Conservation (phyloP, 768 basidiomycete species). For the Amanita subjunquillea region DNA sequence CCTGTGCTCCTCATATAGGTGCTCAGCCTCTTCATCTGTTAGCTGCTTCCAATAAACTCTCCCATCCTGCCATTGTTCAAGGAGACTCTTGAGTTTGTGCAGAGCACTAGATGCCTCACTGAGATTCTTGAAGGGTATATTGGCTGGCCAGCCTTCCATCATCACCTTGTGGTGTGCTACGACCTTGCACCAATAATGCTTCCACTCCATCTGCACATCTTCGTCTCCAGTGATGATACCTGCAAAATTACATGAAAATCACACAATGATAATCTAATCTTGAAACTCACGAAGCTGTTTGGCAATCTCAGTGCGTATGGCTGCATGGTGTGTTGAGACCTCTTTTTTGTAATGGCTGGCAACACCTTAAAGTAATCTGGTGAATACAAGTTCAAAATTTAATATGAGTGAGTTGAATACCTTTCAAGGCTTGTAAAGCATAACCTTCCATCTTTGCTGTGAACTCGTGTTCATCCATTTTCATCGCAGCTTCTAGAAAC, state of each 20-base stretch:
- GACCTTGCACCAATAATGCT: conserved; percentile 10
- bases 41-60: conserved; percentile 9
- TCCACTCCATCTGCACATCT: conserved; percentile 9
- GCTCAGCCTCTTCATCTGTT: conserved; percentile 5
- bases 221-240: conserved; percentile 3
- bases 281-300: background rate
- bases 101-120: conserved; percentile 7
- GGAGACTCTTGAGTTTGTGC: conserved; percentile 6
- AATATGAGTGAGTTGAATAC: conserved; percentile 3
- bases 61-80: conserved; percentile 6
- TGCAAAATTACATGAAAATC: background rate
- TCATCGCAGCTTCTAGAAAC: conserved; percentile 8
- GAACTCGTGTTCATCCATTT: conserved; percentile 11
- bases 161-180: conserved; percentile 8
- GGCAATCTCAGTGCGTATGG: background rate
- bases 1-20: background rate
- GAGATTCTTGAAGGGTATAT: conserved; percentile 12
- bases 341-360: conserved; percentile 6
- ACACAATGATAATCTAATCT: background rate
- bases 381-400: background rate
- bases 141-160: conserved; percentile 10
- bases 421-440: conserved; percentile 10
- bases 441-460: conserved; percentile 9
- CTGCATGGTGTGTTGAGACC: background rate
- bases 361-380: conserved; percentile 2